Conservation (phyloP, 805 yeast species). For the Suhomyces emberorum region DNA sequence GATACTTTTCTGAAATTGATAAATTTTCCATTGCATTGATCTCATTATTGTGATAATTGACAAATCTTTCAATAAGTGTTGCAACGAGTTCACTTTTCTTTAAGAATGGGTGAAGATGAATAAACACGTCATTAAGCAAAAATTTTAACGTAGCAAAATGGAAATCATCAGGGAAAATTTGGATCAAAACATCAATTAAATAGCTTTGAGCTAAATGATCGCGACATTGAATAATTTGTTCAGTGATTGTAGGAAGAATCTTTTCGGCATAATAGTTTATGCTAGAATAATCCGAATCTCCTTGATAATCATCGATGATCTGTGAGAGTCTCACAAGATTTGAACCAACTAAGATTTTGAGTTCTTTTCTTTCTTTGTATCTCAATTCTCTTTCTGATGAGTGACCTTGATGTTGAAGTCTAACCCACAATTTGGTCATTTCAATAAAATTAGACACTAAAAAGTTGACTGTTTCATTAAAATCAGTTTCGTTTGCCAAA, state of each 20-base stretch:
- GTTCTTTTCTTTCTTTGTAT: constrained; percentile 76
- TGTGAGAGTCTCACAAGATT: constrained; percentile 87
- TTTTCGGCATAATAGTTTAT: constrained; percentile 38
- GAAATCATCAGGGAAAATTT: constrained; percentile 91
- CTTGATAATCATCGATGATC: constrained; percentile 66
- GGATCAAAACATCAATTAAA: constrained; percentile 84
- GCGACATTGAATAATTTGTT: constrained; percentile 88
- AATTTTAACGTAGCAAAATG: constrained; percentile 72
- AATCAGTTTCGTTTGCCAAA: constrained; percentile 31
- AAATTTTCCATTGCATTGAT: constrained; percentile 24
- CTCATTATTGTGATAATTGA: constrained; percentile 41
- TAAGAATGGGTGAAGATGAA: constrained; percentile 68
- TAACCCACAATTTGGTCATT: constrained; percentile 97
- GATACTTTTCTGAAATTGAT: constrained; percentile 4
- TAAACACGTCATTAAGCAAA: constrained; percentile 58
- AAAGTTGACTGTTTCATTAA: constrained; percentile 71
- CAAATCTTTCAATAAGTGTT: constrained; percentile 69
- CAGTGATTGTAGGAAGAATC: constrained; percentile 76
- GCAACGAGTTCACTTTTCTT: constrained; percentile 61
- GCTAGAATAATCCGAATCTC: constrained; percentile 25
- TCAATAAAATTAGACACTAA: constrained; percentile 86
- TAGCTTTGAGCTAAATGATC: constrained; percentile 93
- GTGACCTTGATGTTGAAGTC: constrained; percentile 94
- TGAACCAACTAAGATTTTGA: constrained; percentile 89
- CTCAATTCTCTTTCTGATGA: constrained; percentile 75